Conservation (phyloP, 164 flowering plant species). For the Hamamelis virginiana region DNA sequence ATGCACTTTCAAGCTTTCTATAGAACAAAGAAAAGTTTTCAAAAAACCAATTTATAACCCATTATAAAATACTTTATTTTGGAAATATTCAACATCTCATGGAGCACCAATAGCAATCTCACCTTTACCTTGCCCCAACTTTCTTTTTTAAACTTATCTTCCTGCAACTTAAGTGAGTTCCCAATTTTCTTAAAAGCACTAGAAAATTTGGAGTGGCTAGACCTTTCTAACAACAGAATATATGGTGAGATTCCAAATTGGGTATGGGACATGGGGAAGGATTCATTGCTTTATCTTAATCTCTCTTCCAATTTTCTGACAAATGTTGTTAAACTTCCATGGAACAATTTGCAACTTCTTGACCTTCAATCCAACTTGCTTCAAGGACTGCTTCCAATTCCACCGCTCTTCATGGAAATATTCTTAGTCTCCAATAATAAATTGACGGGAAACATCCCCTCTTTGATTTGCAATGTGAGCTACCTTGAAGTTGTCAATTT, state of each 20-base stretch:
- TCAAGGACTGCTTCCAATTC: constrained; percentile 2
- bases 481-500: background rate
- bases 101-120: too few species aligned
- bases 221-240: constrained; percentile 11
- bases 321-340: background rate
- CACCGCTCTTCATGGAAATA: background rate
- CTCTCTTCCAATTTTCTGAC: background rate
- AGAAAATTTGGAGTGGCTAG: background rate
- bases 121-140: background rate
- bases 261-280: background rate
- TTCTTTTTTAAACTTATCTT: background rate
- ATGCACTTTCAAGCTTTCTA: too few species aligned
- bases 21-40: too few species aligned
- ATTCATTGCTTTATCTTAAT: background rate
- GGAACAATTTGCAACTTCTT: background rate
- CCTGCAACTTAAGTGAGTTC: constrained; percentile 6
- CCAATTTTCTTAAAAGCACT: background rate
- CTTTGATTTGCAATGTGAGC: background rate
- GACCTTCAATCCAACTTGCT: constrained; percentile 3
- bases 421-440: too few species aligned
- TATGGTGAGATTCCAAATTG: background rate
- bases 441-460: background rate
- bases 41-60: too few species aligned
- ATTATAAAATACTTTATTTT: too few species aligned
- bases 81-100: too few species aligned